These are phyloP conservation scores for slime mould (Dictyostelium discoideum) DNA, from an alignment of 78 protist genomes.

Conservation along the genomic window DNA sequence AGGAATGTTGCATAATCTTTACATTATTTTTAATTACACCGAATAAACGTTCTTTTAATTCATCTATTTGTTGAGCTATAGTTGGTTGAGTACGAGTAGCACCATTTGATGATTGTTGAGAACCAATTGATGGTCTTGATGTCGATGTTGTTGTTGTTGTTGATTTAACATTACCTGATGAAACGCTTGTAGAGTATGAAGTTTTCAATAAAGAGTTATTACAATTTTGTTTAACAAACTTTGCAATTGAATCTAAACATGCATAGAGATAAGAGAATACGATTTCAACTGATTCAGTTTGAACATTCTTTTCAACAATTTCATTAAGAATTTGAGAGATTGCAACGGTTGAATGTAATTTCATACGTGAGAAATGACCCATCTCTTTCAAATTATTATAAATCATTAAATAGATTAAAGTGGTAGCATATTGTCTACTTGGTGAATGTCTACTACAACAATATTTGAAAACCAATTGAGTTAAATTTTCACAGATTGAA, in stretches of 20 bases:
- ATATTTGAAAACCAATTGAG: constrained; percentile 51
- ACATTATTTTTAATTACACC: constrained; percentile 61
- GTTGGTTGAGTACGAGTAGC: neutral
- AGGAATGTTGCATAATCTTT: constrained; percentile 61
- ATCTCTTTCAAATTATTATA: constrained; percentile 45
- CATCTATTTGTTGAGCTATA: constrained; percentile 62
- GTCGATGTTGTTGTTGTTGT: neutral
- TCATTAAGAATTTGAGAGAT: constrained; percentile 66
- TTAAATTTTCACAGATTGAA: constrained; percentile 40
- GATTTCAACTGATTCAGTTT: neutral
- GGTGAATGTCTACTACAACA: constrained; percentile 20
- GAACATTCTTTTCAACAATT: neutral
- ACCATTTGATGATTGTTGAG: neutral
- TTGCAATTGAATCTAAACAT: constrained; percentile 23
- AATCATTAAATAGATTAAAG: constrained; percentile 52
- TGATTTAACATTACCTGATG: neutral
- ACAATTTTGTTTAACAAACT: constrained; percentile 27
- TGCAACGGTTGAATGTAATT: constrained; percentile 72
- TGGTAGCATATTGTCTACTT: constrained; percentile 48
- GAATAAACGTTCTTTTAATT: constrained; percentile 37
- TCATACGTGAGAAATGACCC: constrained; percentile 77
- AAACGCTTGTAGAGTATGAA: neutral
- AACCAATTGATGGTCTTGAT: neutral
- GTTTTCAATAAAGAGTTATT: neutral
- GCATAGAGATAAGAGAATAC: constrained; percentile 12